phyloP scores from a whole-genome alignment of 78 protist species.

The Pelomyxa schiedti region DNA sequence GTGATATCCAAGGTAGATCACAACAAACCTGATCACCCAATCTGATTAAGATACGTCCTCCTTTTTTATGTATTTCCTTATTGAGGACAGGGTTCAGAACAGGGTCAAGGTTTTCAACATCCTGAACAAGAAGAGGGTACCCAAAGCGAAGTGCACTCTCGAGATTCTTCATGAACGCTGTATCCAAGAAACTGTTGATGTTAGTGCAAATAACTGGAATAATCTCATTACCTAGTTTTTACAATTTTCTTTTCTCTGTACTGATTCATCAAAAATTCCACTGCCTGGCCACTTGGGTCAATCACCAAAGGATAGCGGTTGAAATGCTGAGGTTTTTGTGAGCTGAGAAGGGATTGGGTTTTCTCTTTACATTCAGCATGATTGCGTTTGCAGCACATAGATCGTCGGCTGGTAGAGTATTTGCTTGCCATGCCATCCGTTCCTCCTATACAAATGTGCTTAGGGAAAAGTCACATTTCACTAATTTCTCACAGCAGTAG shows the following conservation, averaged over 20 bases:
- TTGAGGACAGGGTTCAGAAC: constrained; percentile 92
- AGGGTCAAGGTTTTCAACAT: constrained; percentile 92
- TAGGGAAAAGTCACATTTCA: background rate
- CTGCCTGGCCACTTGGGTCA: constrained; percentile 95
- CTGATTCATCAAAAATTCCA: constrained; percentile 61
- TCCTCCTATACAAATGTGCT: too few relatives aligned
- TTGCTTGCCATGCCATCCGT: constrained; percentile 56
- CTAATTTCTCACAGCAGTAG: constrained; percentile 58
- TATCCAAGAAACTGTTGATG: constrained; percentile 72
- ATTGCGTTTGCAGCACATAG: constrained; percentile 93
- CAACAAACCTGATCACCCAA: constrained; percentile 87
- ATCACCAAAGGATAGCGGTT: constrained; percentile 93
- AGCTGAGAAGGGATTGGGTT: too few relatives aligned
- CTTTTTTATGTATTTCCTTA: constrained; percentile 65
- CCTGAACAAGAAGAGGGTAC: constrained; percentile 84
- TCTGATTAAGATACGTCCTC: constrained; percentile 78
- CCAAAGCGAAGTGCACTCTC: constrained; percentile 81
- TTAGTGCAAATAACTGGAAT: background rate
- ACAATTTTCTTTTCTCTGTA: constrained; percentile 32
- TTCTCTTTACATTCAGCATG: too few relatives aligned
- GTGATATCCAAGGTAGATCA: too few relatives aligned
- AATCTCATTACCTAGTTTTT: background rate
- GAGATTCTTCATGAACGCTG: constrained; percentile 68
- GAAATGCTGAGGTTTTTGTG: too few relatives aligned
- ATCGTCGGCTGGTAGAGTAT: constrained; percentile 84